Conservation (phyloP, 352 stramenopile genomes). For the Pythium rishiriense region DNA sequence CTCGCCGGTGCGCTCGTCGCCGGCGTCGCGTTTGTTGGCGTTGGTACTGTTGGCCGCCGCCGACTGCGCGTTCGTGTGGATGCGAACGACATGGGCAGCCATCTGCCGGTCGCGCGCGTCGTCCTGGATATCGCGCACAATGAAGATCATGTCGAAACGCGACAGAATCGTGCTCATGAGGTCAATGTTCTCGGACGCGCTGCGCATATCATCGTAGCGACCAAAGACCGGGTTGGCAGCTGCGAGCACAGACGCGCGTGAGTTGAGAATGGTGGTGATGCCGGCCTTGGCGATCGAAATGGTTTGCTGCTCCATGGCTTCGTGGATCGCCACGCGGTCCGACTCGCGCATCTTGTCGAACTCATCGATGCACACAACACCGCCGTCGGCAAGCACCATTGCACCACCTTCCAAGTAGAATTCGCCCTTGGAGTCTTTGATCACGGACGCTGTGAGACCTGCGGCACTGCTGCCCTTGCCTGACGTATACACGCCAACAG, state of each 20-base stretch:
- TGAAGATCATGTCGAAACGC: slow-evolving; percentile 99
- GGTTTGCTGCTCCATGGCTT: slow-evolving; percentile 99
- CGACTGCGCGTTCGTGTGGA: slow-evolving; percentile 91
- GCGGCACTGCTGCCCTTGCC: slow-evolving; percentile 98
- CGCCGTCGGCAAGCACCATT: slow-evolving; percentile 98
- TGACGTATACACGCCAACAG: slow-evolving; percentile 98
- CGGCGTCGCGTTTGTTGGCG: slow-evolving; percentile 26
- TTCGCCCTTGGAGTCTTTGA: slow-evolving; percentile 94
- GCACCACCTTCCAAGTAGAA: slow-evolving; percentile 98
- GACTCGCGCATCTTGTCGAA: slow-evolving; percentile 96
- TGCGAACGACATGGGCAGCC: slow-evolving; percentile 97
- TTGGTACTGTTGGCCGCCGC: slow-evolving; percentile 12
- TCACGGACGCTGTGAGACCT: slow-evolving; percentile 96
- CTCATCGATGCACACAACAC: slow-evolving; percentile 98
- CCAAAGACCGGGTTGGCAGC: slow-evolving; percentile 98
- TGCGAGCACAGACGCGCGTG: slow-evolving; percentile 88
- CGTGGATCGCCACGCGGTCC: slow-evolving; percentile 98
- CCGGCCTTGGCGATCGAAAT: slow-evolving; percentile 99
- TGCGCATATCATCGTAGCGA: slow-evolving; percentile 98
- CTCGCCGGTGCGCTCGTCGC: slow-evolving; percentile 43
- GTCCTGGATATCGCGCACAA: slow-evolving; percentile 98
- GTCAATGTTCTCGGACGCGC: slow-evolving; percentile 98
- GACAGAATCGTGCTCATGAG: slow-evolving; percentile 99
- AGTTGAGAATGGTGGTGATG: slow-evolving; percentile 99
- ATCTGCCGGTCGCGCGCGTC: slow-evolving; percentile 96